Base-by-base conservation (phyloP, 2,329 filamentous ascomycete genomes). In the Claviceps sp. region DNA sequence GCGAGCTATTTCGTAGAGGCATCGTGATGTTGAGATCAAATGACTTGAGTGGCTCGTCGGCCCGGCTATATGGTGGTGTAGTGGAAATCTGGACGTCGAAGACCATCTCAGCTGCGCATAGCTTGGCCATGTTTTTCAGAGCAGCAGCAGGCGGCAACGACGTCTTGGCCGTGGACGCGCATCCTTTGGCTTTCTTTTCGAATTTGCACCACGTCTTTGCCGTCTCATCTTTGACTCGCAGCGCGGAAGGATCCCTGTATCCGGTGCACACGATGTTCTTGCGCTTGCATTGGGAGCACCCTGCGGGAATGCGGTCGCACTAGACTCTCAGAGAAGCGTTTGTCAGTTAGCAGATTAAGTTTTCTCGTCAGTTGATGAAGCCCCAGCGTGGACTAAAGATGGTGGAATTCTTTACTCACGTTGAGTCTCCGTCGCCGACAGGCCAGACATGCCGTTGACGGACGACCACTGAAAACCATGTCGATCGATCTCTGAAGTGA, bases 401-500 rank as follows among this genome's bases (percentile, higher is more conserved):
- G 40, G 5, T 10, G 39, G 14, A 10, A 6, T 19, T 14, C 1
- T 22, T 22, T 43, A 14, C 60, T 55, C 49, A 61, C 61, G 57
- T 58, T 60, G 19, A 59, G 54, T 52, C 61, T 57, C 52, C 52
- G 55, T 17, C 57, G 54, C 4, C 61, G 61, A 55, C 61, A 64
- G 38, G 59, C 53, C 44, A 58, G 56, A 42, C 61, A 64, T 3
- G 61, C 61, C 2, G 60, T 60, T 26, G 61, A 64, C 6, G 61
- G 61, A 14, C 56, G 58, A 37, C 61, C 61, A 30, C 59, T 61
- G 38, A 63, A 63, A 10, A 68, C 61, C 59, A 63, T 60, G 44
- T 2, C 6, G 44, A 22, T 24, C 10, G 13, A 34, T 34, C 30
- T 10, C 11, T 34, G 30, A 34, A 34, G 10, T 11, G 10, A 34